Evolutionary conservation across 495 filamentous ascomycete species (phyloP), one percentile per base, ranked within the genome.

Genomic region (Talaromyces stipitatus): DNA sequence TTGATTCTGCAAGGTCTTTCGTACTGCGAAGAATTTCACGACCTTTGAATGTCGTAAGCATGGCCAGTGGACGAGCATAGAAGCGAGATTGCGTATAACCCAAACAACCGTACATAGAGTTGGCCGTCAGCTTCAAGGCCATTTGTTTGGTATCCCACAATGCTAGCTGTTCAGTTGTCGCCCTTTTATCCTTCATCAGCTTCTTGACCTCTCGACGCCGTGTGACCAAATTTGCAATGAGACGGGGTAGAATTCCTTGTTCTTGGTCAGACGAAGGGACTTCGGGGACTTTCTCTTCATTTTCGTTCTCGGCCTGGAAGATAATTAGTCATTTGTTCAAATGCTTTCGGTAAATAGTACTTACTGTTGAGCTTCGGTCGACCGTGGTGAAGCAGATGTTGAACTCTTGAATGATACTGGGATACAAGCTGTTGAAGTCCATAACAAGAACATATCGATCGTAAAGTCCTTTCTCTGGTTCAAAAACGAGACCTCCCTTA

Each of bases 301-400:
- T 77, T 43, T 94, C 89, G 60, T 91, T 89, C 45, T 92, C 82
- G 11, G 82, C 79, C 87, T 92, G 50, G 45, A 47, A 7, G 27
- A 32, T 56, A 63, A 7, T 59, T 50, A 51, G 30, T 12, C 38
- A 38, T 60, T 47, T 55, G 53, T 57, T 27, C 68, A 62, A 29
- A 23, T 50, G 27, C 16, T 16, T 56, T 22, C 36, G 8, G 16
- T 41, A 24, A 55, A 23, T 38, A 27, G 0, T 51, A 64, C 81
- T 76, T 75, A 83, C 82, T 66, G 78, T 78, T 63, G 79, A 82
- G 24, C 73, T 74, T 55, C 89, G 78, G 60, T 97, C 90, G 4
- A 97, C 91, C 0, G 94, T 98, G 3, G 94, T 98, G 71, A 98
- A 98, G 75, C 94, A 98, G 64, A 98, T 98, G 68, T 98, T 98